Conservation (phyloP, 495 filamentous ascomycete species). For the Aspergillus ostianus region DNA sequence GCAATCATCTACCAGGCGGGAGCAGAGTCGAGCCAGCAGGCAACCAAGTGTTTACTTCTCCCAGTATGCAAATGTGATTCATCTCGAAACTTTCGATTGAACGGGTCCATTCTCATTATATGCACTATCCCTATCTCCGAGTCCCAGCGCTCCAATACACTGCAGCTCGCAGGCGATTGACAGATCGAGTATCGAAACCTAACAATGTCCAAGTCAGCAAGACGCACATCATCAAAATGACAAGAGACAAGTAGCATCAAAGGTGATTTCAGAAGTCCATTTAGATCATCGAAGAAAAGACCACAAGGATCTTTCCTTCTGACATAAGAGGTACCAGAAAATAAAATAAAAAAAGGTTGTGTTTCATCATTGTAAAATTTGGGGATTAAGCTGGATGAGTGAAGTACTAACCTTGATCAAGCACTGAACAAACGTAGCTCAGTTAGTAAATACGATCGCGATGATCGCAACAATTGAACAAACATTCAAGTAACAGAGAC, state of each 20-base stretch:
- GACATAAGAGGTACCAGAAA: constrained; percentile 69
- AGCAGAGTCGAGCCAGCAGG: background rate
- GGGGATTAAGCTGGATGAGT: background rate
- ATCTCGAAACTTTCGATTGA: too few relatives aligned
- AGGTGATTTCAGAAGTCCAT: constrained; percentile 56
- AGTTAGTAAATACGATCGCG: background rate
- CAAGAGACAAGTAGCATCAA: constrained; percentile 15
- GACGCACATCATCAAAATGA: constrained; percentile 10
- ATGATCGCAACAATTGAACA: too few relatives aligned
- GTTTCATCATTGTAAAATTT: constrained; percentile 45
- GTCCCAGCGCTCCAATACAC: background rate
- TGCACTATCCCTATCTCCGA: background rate
- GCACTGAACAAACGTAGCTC: constrained; percentile 1
- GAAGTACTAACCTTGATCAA: constrained; percentile 32
- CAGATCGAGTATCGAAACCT: background rate
- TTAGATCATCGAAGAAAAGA: constrained; percentile 55
- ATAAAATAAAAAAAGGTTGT: constrained; percentile 38
- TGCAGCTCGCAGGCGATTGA: background rate
- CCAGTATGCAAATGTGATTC: background rate
- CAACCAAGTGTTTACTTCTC: background rate
- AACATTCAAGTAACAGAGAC: background rate
- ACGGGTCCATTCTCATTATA: background rate
- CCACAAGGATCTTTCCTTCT: constrained; percentile 42
- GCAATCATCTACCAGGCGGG: background rate
- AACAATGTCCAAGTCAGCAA: constrained; percentile 12